Evolutionary conservation across 495 filamentous ascomycete species (phyloP), one percentile per base, ranked within the genome.

Genomic region (Halenospora varia): DNA sequence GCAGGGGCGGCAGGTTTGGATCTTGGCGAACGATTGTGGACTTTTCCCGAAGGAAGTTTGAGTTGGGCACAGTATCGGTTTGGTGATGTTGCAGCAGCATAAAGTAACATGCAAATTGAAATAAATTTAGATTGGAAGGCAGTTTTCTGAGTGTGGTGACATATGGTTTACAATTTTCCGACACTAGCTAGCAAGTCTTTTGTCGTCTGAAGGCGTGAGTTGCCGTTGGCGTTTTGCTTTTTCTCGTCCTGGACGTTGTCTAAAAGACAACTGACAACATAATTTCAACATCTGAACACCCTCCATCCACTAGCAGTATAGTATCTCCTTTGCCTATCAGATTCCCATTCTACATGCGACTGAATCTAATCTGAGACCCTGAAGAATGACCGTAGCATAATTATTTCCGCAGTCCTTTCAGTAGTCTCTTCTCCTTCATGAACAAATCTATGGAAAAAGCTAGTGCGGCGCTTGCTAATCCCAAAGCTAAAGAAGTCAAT

Each of bases 31-130:
- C 76, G 81, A 65, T 63, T 82, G 49, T 90, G 84, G 83, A 90
- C 85, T 13, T 54, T 84, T 56, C 76, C 78, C 13, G 86, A 92
- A 71, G 78, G 78, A 10, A 83, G 80, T 65, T 75, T 90, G 73
- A 88, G 80, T 50, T 92, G 88, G 88, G 85, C 82, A 48, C 83
- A 88, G 73, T 92, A 82, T 76, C 77, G 85, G 60, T 93, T 91
- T 74, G 89, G 88, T 35, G 13, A 35, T 6, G 29, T 35, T 35
- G 29, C 29, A 35, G 13, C 29, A 13, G 29, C 29, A 13, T 35
- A 35, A 13, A 35, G 29, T 35, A 35, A 13, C 13, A 35, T 35
- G 4, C 4, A 13, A 35, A 4, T 35, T 35, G 29, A 35, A 13
- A n/a, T n/a, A 4, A 35, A 35, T 35, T 35, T 35, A 13, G 29